Evolutionary conservation across 1,139 yeast species (phyloP).

Genomic region (Suhomyces atakaporum): DNA sequence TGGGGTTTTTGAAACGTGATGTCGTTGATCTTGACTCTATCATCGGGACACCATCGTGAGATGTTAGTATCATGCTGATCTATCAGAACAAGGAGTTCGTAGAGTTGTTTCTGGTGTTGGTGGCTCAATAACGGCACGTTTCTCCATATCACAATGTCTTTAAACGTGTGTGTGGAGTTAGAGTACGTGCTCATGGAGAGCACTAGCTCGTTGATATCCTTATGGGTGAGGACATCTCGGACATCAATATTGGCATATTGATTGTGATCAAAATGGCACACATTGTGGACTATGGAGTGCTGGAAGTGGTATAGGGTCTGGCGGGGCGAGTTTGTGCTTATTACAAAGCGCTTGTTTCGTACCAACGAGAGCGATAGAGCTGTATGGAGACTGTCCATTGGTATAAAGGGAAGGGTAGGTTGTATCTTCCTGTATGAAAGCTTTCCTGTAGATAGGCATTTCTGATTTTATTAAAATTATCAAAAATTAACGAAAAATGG

Average conservation of each 20-base stretch:
- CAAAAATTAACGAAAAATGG: no score
- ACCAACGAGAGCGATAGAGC: slow-evolving; percentile 31
- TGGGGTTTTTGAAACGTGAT: slow-evolving; percentile 22
- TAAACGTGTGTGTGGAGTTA: slow-evolving; percentile 12
- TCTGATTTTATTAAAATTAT: no score
- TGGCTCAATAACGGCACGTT: slow-evolving; percentile 23
- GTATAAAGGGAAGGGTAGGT: background rate
- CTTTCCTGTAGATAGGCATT: no score
- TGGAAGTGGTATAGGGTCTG: slow-evolving; percentile 6
- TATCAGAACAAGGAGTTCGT: slow-evolving; percentile 31
- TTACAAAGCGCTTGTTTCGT: slow-evolving; percentile 24
- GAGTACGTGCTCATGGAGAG: slow-evolving; percentile 10
- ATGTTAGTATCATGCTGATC: slow-evolving; percentile 34
- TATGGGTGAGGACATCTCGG: slow-evolving; percentile 11
- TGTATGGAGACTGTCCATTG: slow-evolving; percentile 29
- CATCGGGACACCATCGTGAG: slow-evolving; percentile 13
- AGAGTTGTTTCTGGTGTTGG: slow-evolving; percentile 27
- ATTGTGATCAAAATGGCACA: slow-evolving; percentile 13
- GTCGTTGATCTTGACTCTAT: slow-evolving; percentile 17
- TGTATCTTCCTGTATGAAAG: background rate
- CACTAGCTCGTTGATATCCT: slow-evolving; percentile 9
- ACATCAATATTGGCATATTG: slow-evolving; percentile 23
- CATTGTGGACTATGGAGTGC: slow-evolving; percentile 3
- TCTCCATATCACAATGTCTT: slow-evolving; percentile 27
- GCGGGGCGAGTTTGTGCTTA: slow-evolving; percentile 12